Evolutionary conservation across 2,329 filamentous ascomycete genomes (phyloP), one percentile per base, ranked within the genome.

Genomic region (Ophiostoma piceae): DNA sequence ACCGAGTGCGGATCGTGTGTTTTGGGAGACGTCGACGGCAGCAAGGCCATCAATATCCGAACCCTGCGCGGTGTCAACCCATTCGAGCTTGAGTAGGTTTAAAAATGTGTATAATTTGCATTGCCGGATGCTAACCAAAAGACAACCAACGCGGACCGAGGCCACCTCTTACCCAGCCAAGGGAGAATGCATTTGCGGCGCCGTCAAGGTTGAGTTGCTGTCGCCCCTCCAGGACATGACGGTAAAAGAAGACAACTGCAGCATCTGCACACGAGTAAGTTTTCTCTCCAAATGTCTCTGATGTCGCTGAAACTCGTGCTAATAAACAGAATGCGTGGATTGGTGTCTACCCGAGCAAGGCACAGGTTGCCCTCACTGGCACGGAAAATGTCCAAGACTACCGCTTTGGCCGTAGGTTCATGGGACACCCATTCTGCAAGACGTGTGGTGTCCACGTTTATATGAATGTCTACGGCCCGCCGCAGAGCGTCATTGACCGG

Each of bases 211-310:
- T 37, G 57, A 69, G 47, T 64, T 73, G 14, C 67, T 70, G 19
- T 54, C 29, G 5, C 69, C 71, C 2, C 47, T 72, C n/a, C 8
- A 29, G 1, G 62, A 66, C 11, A 67, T 73, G 69, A 9, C 57
- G 0, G n/a, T 71, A 32, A 72, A 72, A 39, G 69, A 72, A 29
- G 72, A 73, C 71, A 73, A 73, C 68, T 73, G 72, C 71, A 73
- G 72, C 66, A 71, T 73, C 32, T 73, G 72, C 68, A 65, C 71
- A 14, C 29, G 71, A 14, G 60, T 64, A 39, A n/a, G 66, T 66
- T 39, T n/a, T 9, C 14, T 16, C 6, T 37, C 16, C n/a, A 8
- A 8, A 19, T 29, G 26, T 29, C 26, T 1, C n/a, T 11, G 22
- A 3, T n/a, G 4, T 32, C 3, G 37, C 26, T 62, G 16, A 8